phyloP scores from a whole-genome alignment of 2,329 filamentous ascomycete genomes.

The Sclerotinia sclerotiorum region DNA sequence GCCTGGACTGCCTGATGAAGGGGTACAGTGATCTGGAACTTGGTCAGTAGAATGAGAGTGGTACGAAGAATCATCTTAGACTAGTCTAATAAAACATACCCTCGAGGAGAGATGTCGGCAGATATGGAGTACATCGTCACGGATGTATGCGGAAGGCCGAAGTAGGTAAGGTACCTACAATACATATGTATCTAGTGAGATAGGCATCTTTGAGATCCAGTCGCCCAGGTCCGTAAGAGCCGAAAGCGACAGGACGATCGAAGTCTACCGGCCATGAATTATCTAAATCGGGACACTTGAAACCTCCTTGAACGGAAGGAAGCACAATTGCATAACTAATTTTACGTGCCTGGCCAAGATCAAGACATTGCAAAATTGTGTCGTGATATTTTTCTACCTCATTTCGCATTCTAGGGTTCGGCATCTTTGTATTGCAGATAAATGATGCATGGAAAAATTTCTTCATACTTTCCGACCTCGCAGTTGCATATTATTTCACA shows the following conservation, averaged over 20 bases:
- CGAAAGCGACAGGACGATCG: constrained; percentile 15
- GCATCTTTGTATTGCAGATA: background rate
- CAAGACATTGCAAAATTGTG: background rate
- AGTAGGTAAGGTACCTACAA: constrained; percentile 12
- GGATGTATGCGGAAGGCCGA: constrained; percentile 4
- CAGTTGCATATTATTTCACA: constrained; percentile 10
- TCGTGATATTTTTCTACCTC: background rate
- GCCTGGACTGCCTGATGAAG: constrained; percentile 9
- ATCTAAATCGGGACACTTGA: constrained; percentile 4
- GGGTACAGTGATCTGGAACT: constrained; percentile 10
- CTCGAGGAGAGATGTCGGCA: background rate
- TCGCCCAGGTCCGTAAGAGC: constrained; percentile 3
- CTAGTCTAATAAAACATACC: background rate
- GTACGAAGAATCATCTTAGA: background rate
- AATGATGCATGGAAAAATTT: constrained; percentile 6
- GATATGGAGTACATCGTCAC: constrained; percentile 15
- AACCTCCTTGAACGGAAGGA: background rate
- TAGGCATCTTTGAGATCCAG: background rate
- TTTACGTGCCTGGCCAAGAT: background rate
- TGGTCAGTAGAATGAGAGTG: background rate
- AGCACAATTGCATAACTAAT: constrained; percentile 7
- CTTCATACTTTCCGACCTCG: constrained; percentile 7
- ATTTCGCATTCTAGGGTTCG: background rate
- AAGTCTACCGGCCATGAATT: constrained; percentile 13
- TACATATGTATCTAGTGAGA: constrained; percentile 12